Base-by-base conservation (phyloP, 305 asterid species). In the Plantago lanceolata region DNA sequence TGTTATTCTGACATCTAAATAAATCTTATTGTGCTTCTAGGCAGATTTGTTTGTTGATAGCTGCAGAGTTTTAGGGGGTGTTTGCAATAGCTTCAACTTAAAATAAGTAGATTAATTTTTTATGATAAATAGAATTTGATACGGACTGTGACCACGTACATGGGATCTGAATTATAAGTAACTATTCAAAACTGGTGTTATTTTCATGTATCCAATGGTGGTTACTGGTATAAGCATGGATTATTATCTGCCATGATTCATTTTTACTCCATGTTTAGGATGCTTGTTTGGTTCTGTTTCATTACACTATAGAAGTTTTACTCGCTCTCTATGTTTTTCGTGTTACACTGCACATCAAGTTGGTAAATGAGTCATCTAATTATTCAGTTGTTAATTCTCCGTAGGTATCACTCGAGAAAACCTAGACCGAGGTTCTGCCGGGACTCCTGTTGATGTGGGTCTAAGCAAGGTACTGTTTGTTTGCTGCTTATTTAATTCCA, bases 371-470 rank as follows among this genome's bases (percentile, higher is more conserved):
- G 31, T 49, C 40, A 15, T 48, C 11, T 19, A 16, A 15, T 35
- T 40, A 43, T 58, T 60, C 26, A 19, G 53, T 35, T 74, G 47
- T 59, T 65, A 55, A 61, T 49, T 63, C 54, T 16, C 60, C 71
- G 43, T 67, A 90, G 96, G 99, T 62, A 75, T 94, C 86, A 80
- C 97, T 35, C 65, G 76, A 45, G 84, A 82, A 69, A 77, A 79
- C 45, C 74, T 44, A 44, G 75, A 76, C 66, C 74, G 60, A 52
- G 79, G 74, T 68, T 77, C 84, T 48, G 71, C 50, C 1, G 83
- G 94, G 35, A 84, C 93, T n/a, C 90, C 79, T 70, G 96, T 94
- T 63, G 97, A 94, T 40, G 95, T 94, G 66, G 97, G 96, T 71
- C 96, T 94, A 37, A 88, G 76, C 71, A 90, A 84, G 96, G 99